Evolutionary conservation across 768 basidiomycete genomes (phyloP), one percentile per base, ranked within the genome.

Genomic region (Termitomyces sp.): DNA sequence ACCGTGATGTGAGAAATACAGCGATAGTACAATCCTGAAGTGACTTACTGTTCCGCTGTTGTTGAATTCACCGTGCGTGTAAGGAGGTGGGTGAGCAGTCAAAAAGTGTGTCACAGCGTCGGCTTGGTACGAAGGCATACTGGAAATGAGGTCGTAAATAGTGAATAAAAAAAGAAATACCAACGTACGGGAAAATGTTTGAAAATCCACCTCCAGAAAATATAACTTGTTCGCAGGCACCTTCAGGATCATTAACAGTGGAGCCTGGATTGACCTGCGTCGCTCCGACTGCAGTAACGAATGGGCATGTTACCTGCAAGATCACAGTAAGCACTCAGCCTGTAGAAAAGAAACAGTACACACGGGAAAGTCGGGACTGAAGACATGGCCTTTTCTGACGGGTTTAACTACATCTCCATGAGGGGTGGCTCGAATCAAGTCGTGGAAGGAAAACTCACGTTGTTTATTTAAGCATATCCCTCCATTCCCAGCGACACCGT

Each of bases 181-280:
- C 30, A 40, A 67, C 69, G 37, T 13, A 75, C 75, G 73, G 63
- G 64, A 75, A 76, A 20, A 74, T 73, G 51, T 76, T 76, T 2
- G 73, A 79, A 64, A 84, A 84, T 49, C 82, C 83, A 48, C 82
- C 83, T 22, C 82, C 73, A 14, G 81, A 79, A 60, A 75, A 75
- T 26, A 82, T 82, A 5, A 75, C 71, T 60, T 74, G 62, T 57
- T 77, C 72, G 53, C 80, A 82, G 0, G 81, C 81, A 22, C 67
- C 66, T 67, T 83, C 81, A 3, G 70, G 69, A 37, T 82, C 78
- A 27, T 63, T 66, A 0, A 83, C 75, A 1, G 73, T 77, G 9
- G 76, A 72, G n/a, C 73, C 73, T 1, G 73, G 72, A 34, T 74
- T 76, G 51, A 83, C 58, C 55, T 83, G 81, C 4, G 82, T 83